phyloP scores from a whole-genome alignment of 305 asterid genomes.

The Caryopteris hybrid region DNA sequence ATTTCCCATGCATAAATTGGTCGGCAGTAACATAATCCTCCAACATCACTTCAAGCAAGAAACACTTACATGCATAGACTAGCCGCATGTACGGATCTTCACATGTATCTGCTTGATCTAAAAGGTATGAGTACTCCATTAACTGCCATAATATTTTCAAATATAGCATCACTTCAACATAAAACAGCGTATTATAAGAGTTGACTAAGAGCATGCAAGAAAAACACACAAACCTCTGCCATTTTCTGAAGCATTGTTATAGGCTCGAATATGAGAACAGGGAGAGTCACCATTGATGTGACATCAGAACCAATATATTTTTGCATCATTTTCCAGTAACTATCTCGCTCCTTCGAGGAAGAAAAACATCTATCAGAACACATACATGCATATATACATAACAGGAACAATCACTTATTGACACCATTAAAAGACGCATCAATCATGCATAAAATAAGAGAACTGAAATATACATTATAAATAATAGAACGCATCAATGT shows the following conservation, averaged over 20 bases:
- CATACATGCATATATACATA: background rate
- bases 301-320: conserved; percentile 71
- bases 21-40: background rate
- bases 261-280: conserved; percentile 83
- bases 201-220: conserved; percentile 7
- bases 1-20: background rate
- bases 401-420: conserved; percentile 14
- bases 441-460: conserved; percentile 11
- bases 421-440: conserved; percentile 8
- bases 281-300: conserved; percentile 86
- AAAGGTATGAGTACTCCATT: conserved; percentile 72
- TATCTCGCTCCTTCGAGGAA: conserved; percentile 63
- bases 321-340: conserved; percentile 86
- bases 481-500: background rate
- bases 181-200: background rate
- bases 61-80: conserved; percentile 59
- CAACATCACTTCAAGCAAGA: conserved; percentile 3
- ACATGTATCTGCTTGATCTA: conserved; percentile 74
- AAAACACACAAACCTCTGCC: conserved; percentile 67
- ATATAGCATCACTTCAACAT: conserved; percentile 12
- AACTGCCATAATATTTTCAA: conserved; percentile 42
- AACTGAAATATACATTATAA: background rate
- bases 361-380: conserved; percentile 27
- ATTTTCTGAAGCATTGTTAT: conserved; percentile 89
- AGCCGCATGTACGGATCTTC: conserved; percentile 76